Evolutionary conservation across 1,139 yeast genomes (phyloP), one percentile per base, ranked within the genome.

Genomic region (Saccharomyces hybrid): DNA sequence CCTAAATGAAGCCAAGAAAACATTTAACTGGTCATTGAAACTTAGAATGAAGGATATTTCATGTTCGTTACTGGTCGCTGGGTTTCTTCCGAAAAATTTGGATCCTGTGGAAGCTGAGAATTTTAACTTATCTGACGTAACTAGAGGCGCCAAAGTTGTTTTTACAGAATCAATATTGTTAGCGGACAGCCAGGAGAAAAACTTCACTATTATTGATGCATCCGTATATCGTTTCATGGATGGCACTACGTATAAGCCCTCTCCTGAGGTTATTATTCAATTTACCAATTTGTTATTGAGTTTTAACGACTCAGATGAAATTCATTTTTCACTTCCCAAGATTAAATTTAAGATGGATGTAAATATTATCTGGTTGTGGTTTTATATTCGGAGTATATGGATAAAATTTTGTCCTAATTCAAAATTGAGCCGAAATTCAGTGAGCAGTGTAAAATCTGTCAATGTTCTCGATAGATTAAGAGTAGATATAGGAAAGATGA

Each of bases 281-380:
- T 48, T 67, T 5, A 51, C 53, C 5, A 49, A 62, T 26, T 42
- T 65, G 13, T 48, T 46, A 13, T 9, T 62, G 0, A 46, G 29
- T n/a, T 34, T 32, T 2, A 51, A 51, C 5, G 7, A 28, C 8
- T 34, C 34, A 7, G 23, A 51, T 2, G 50, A 52, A 11, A 38
- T 56, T 2, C 27, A 25, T 19, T 16, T 61, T 11, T 47, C 34
- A 26, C 29, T 65, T 16, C 68, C 68, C 0, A 47, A 47, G 5
- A 51, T 63, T 9, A 56, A 58, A 19, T 34, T 63, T 2, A 62
- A 58, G 31, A 53, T 69, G 19, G 71, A 67, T 55, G 62, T 65
- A 3, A 62, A 62, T 50, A 27, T 64, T 1, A 54, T 69, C 14
- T 69, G 73, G 73, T 51, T 68, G 49, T 4, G 65, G 62, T 51